Percentiles rank a stretch among this genome's conserved stretches.
phyloP scores from a whole-genome alignment of 805 yeast genomes.

The Metschnikowia aberdeeniae region DNA sequence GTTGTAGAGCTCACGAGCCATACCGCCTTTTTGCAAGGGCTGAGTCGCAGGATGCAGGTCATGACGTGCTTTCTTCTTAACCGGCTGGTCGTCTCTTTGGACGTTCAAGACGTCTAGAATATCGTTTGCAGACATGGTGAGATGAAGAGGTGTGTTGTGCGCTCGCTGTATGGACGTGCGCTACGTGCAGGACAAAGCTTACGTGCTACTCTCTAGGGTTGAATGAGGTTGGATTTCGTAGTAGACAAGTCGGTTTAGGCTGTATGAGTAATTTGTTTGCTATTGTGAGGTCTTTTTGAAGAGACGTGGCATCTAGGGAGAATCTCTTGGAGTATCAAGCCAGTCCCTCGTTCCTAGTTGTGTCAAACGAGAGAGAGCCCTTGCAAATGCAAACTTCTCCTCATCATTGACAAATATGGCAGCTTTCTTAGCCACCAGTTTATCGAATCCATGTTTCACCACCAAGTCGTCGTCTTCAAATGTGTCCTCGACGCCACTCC shows the following conservation, averaged over 20 bases:
- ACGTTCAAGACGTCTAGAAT: conserved; percentile 74
- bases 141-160: not conserved
- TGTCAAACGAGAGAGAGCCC: conserved; percentile 84
- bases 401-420: conserved; percentile 86
- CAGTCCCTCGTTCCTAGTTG: conserved; percentile 95
- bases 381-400: conserved; percentile 93
- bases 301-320: not conserved
- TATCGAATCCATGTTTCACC: conserved; percentile 71
- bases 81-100: conserved; percentile 45
- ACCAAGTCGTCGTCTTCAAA: conserved; percentile 59
- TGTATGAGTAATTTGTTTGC: too few species aligned
- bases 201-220: not conserved
- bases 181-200: not conserved
- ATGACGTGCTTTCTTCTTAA: conserved; percentile 38
- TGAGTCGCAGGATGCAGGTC: conserved; percentile 6
- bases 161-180: not conserved
- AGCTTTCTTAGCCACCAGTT: conserved; percentile 65
- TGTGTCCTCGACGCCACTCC: conserved; percentile 33
- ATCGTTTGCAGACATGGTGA: conserved; percentile 44
- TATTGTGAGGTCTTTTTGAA: too few species aligned
- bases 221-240: too few species aligned
- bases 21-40: conserved; percentile 47
- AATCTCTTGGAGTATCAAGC: conserved; percentile 49
- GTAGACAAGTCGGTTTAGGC: too few species aligned
- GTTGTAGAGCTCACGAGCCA: conserved; percentile 85